Evolutionary conservation across 2,329 filamentous ascomycete species (phyloP).

Genomic region (Fusarium subglutinans): DNA sequence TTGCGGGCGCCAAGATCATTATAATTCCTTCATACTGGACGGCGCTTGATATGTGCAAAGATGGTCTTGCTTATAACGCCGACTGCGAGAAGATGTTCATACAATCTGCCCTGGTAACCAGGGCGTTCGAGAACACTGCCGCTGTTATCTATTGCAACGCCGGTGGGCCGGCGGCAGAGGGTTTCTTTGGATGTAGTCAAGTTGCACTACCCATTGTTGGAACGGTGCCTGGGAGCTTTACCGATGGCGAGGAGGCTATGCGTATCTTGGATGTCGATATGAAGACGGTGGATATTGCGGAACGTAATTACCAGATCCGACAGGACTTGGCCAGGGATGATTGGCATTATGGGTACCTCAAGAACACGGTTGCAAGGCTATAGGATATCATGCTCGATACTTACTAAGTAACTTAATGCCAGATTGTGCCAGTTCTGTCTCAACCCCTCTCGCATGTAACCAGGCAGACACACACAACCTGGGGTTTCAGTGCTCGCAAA

Average conservation of each 20-base stretch:
- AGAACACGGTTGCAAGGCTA: background rate
- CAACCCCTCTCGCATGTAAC: background rate
- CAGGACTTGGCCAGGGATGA: conserved; percentile 63
- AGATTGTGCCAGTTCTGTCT: background rate
- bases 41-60: conserved; percentile 57
- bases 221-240: conserved; percentile 64
- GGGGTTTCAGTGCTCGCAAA: too few species aligned
- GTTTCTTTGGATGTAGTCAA: conserved; percentile 61
- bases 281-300: conserved; percentile 72
- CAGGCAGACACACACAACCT: background rate
- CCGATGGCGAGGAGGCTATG: conserved; percentile 65
- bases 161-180: conserved; percentile 56
- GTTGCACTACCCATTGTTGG: conserved; percentile 75
- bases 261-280: conserved; percentile 72
- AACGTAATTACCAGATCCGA: conserved; percentile 72
- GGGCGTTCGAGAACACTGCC: conserved; percentile 79
- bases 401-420: background rate
- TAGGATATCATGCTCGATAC: background rate
- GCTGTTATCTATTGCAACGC: conserved; percentile 76
- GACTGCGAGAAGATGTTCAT: conserved; percentile 72
- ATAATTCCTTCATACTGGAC: conserved; percentile 78
- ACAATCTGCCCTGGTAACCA: conserved; percentile 66
- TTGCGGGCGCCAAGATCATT: conserved; percentile 74
- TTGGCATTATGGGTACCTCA: conserved; percentile 67
- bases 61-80: conserved; percentile 66